Evolutionary conservation across 306 rosid species (phyloP).

Genomic region (Glycine soja): DNA sequence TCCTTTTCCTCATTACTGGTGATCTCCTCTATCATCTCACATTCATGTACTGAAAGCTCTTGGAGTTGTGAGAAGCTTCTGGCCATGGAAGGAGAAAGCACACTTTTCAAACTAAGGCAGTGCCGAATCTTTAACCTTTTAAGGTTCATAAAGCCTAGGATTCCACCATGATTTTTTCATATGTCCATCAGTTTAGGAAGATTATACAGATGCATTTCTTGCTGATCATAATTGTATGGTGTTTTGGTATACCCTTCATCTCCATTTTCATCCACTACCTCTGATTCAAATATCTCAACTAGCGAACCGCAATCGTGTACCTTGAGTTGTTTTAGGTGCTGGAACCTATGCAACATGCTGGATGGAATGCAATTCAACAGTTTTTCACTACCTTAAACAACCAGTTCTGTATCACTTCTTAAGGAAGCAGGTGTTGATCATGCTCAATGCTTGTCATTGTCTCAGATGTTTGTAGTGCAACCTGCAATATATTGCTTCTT

Average conservation of each 20-base stretch:
- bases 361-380: neutral
- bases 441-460: neutral
- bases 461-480: neutral
- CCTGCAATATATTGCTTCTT: neutral
- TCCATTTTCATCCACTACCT: neutral
- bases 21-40: neutral
- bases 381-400: neutral
- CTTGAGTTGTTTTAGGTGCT: conserved; percentile 43
- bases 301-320: conserved; percentile 37
- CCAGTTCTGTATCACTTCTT: conserved; percentile 14
- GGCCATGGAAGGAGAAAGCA: conserved; percentile 5
- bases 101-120: conserved; percentile 5
- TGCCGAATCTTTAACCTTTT: neutral
- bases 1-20: neutral
- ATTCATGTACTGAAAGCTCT: conserved; percentile 12
- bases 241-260: conserved; percentile 19
- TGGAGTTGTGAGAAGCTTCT: neutral
- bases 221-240: conserved; percentile 14
- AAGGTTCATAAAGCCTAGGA: neutral
- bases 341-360: conserved; percentile 7
- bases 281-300: conserved; percentile 47
- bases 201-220: conserved; percentile 42
- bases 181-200: conserved; percentile 41
- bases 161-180: conserved; percentile 36
- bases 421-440: neutral